Evolutionary conservation across 208 protist species (phyloP).

Genomic region (Tritrichomonas foetus): DNA sequence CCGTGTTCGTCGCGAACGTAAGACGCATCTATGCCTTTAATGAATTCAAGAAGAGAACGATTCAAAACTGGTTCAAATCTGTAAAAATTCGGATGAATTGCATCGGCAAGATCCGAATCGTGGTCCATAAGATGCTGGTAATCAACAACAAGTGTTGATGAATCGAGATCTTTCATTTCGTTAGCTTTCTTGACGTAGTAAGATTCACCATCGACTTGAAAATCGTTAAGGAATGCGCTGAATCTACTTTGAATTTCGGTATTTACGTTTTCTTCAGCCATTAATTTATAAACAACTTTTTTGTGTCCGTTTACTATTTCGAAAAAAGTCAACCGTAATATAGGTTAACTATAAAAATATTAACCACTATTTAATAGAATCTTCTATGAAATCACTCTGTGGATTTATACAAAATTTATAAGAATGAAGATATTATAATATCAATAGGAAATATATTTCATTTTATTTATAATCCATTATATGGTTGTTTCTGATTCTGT

Average conservation of each 20-base stretch:
- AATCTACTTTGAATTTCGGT: not conserved
- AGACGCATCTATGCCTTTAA: slow-evolving; percentile 33
- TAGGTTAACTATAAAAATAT: no score
- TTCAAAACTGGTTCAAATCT: slow-evolving; percentile 51
- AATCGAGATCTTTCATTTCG: slow-evolving; percentile 50
- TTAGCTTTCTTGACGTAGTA: slow-evolving; percentile 50
- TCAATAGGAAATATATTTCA: no score
- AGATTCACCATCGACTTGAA: not conserved
- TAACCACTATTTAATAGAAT: no score
- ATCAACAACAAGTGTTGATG: slow-evolving; percentile 57
- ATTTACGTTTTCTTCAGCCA: not conserved
- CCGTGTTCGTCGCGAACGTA: slow-evolving; percentile 48
- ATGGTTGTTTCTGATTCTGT: no score
- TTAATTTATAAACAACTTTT: not conserved
- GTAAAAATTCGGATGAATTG: slow-evolving; percentile 48
- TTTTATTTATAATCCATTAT: no score
- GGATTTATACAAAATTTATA: no score
- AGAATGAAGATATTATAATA: no score
- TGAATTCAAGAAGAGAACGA: slow-evolving; percentile 46
- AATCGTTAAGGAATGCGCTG: not conserved
- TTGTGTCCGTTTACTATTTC: slow-evolving; percentile 5
- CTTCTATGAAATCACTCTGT: no score
- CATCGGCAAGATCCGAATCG: slow-evolving; percentile 47
- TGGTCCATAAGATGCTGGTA: slow-evolving; percentile 49
- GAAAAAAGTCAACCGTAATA: no score